Evolutionary conservation across 2,329 filamentous ascomycete species (phyloP), one percentile per base, ranked within the genome.

Genomic region (Tolypocladium paradoxum): DNA sequence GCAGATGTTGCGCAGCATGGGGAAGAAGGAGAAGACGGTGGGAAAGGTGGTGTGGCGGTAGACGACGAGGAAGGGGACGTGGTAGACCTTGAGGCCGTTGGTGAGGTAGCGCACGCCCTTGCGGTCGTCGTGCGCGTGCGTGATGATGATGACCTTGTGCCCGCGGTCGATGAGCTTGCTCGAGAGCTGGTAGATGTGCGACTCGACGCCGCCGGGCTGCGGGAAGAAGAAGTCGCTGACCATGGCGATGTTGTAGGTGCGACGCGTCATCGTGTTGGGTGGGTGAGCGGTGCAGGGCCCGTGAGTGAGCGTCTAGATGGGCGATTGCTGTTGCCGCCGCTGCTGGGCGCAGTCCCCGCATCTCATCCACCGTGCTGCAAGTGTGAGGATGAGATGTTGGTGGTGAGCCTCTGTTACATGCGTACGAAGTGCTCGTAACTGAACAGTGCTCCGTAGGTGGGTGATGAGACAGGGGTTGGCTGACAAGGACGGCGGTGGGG

Each of bases 181-280:
- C 34, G 92, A 93, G 40, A 99, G 78, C 70, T 99, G 93, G 74
- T 99, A 99, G 63, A 99, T 97, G 72, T 99, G 93, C 70, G 90
- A 95, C 74, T 99, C 93, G 59, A 99, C 84, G 62, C 93, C 93
- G 66, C 93, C 91, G 51, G 93, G 92, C 65, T 97, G 92, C 16
- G 93, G 93, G 68, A 95, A 99, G 84, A 99, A 99, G 79, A 95
- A 96, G 77, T 99, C 93, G 80, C 92, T 91, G 69, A 96, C 88
- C 93, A 99, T 99, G 57, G 82, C 83, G 72, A 85, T 85, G 65
- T 83, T 85, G 70, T 84, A 85, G 34, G 78, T 81, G 58, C 75
- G 75, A 61, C 74, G 77, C 61, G 75, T 70, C 71, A 78, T 81
- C 53, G 60, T 70, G 68, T 62, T 57, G 60, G 58, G 53, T 53